Percentiles rank a stretch among this genome's conserved stretches.
Evolutionary conservation across 139 green algal species (phyloP).

Genomic region (Micractinium sp.): DNA sequence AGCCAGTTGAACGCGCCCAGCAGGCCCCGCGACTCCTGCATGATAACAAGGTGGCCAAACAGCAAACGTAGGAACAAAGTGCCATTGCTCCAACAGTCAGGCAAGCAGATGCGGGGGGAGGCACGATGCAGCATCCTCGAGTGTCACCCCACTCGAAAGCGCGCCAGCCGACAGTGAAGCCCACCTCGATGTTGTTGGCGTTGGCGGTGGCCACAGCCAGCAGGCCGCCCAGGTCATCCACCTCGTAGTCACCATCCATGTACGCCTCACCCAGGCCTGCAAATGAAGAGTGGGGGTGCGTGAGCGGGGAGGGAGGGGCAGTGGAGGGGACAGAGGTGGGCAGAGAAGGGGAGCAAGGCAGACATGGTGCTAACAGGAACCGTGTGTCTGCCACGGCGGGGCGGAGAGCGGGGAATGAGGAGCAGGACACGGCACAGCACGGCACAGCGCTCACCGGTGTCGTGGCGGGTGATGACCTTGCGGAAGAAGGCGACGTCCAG

Average conservation of each 20-base stretch:
- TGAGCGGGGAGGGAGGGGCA: not conserved
- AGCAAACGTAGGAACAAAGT: too few species aligned
- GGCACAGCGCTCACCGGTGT: slow-evolving; percentile 57
- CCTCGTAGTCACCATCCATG: slow-evolving; percentile 84
- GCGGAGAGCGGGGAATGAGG: not conserved
- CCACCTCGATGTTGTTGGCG: slow-evolving; percentile 56
- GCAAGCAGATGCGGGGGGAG: not conserved
- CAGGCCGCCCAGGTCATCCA: slow-evolving; percentile 71
- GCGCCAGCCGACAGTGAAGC: not conserved
- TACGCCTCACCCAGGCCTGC: slow-evolving; percentile 90
- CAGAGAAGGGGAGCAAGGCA: too few species aligned
- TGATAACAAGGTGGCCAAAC: too few species aligned
- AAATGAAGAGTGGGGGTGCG: not conserved
- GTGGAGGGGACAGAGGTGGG: too few species aligned
- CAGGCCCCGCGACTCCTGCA: slow-evolving; percentile 52
- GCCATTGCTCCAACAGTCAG: too few species aligned
- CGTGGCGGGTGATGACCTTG: slow-evolving; percentile 76
- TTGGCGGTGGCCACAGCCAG: slow-evolving; percentile 79
- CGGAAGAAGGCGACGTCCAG: slow-evolving; percentile 81
- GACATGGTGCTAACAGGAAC: too few species aligned
- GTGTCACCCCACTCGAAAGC: not conserved
- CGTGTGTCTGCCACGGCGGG: too few species aligned
- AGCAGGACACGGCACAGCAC: not conserved
- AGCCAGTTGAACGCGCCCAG: slow-evolving; percentile 84
- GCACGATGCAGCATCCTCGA: not conserved